A percentile compares a stretch with the other conserved stretches of the same genome.
Conservation (phyloP, 2,329 filamentous ascomycete species). For the Trichoderma gracile region DNA sequence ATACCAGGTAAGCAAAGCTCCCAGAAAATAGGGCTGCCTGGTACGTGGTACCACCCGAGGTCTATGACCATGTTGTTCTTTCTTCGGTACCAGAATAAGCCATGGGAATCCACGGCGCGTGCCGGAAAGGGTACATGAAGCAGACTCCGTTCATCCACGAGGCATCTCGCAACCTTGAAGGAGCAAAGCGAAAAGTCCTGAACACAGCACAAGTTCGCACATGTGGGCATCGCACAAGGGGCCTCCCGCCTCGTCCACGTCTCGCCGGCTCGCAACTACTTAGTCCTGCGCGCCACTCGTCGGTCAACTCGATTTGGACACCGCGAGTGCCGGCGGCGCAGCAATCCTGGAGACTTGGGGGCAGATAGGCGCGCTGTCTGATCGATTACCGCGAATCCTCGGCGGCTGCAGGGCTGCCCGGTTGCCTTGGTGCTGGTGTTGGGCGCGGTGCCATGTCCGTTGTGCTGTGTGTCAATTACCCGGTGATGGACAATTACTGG, state of each 20-base stretch:
- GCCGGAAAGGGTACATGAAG: slow-evolving; percentile 20
- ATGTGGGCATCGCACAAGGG: neutral
- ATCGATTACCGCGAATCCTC: slow-evolving; percentile 18
- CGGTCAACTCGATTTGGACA: slow-evolving; percentile 23
- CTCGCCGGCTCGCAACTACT: neutral
- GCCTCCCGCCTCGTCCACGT: neutral
- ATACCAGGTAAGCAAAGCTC: neutral
- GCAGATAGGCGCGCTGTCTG: slow-evolving; percentile 18
- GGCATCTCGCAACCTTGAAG: neutral
- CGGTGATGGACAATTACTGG: too few relatives aligned
- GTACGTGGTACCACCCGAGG: neutral
- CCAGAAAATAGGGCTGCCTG: too few relatives aligned
- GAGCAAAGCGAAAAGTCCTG: neutral
- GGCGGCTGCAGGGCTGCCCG: neutral
- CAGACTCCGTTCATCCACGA: slow-evolving; percentile 8
- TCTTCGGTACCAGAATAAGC: neutral
- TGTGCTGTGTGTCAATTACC: neutral
- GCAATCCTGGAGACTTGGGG: neutral
- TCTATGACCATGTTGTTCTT: neutral
- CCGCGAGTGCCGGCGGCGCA: slow-evolving; percentile 5
- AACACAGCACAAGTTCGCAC: neutral
- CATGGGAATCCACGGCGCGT: slow-evolving; percentile 21
- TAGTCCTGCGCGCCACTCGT: slow-evolving; percentile 8
- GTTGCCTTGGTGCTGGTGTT: neutral
- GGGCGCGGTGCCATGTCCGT: neutral